Percentiles rank a stretch among this genome's conserved stretches.
Conservation (phyloP, 225 moss, liverwort and hornwort species). For the Bryoerythrophyllum caledonicum region DNA sequence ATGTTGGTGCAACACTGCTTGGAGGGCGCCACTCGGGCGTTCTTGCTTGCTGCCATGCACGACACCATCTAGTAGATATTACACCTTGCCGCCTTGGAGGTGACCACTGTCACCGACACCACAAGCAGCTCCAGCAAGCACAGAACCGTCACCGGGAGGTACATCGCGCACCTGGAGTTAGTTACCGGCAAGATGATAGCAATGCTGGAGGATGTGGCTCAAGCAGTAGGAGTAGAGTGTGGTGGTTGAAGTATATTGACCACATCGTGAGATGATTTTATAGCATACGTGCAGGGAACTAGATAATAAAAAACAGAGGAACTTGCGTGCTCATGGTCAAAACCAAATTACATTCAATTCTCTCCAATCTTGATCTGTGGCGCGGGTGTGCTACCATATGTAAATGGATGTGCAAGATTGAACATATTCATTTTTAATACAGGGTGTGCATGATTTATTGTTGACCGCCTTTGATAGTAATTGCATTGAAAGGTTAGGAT, state of each 20-base stretch:
- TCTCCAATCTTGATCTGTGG: neutral
- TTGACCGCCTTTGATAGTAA: neutral
- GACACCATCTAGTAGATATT: constrained; percentile 2
- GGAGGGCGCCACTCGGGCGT: no score
- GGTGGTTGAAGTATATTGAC: no score
- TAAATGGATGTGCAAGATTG: neutral
- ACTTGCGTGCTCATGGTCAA: neutral
- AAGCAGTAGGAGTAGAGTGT: neutral
- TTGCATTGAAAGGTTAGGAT: neutral
- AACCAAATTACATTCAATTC: neutral
- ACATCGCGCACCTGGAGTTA: constrained; percentile 14
- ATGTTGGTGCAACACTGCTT: no score
- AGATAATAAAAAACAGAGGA: neutral
- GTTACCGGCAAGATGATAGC: no score
- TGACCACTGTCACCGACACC: constrained; percentile 9
- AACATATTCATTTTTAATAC: neutral
- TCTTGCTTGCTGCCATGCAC: neutral
- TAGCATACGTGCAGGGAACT: no score
- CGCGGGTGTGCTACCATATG: neutral
- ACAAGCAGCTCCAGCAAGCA: constrained; percentile 12
- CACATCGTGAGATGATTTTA: neutral
- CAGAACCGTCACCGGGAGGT: neutral
- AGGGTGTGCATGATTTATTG: neutral
- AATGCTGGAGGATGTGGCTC: no score
- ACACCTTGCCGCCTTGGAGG: constrained; percentile 5